Conservation (phyloP, 257 asterid species). For the Solanum rostratum region DNA sequence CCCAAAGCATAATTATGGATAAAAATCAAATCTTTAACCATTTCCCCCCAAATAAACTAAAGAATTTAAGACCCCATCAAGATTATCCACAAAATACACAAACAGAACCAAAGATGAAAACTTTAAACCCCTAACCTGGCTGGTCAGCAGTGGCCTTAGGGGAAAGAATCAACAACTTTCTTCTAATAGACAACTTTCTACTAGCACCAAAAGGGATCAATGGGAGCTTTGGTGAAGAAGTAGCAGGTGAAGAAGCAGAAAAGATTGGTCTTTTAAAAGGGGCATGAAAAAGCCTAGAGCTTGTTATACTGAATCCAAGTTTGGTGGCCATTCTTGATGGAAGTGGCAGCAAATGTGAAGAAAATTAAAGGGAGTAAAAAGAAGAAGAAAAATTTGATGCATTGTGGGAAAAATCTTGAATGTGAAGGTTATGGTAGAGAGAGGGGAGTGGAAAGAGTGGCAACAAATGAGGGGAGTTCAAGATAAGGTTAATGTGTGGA, state of each 20-base stretch:
- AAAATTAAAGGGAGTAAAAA: neutral
- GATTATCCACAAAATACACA: neutral
- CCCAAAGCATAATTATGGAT: neutral
- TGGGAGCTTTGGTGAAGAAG: constrained; percentile 31
- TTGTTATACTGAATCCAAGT: constrained; percentile 35
- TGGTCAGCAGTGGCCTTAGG: constrained; percentile 74
- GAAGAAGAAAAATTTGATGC: constrained; percentile 11
- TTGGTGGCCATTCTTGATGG: constrained; percentile 62
- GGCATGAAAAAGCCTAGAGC: constrained; percentile 31
- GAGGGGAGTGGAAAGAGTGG: constrained; percentile 13
- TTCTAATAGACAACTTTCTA: constrained; percentile 17
- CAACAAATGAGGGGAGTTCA: neutral
- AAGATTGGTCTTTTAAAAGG: constrained; percentile 37
- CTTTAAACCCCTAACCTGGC: constrained; percentile 40
- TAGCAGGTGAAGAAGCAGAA: constrained; percentile 15
- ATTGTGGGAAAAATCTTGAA: constrained; percentile 19
- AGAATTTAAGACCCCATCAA: neutral
- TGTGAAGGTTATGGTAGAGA: constrained; percentile 18
- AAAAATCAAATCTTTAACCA: neutral
- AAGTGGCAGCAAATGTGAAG: neutral
- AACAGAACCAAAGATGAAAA: neutral
- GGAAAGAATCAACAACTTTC: constrained; percentile 33
- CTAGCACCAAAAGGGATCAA: constrained; percentile 22
- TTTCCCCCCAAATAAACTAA: neutral
- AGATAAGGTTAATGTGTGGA: constrained; percentile 90